These are phyloP conservation scores for Potentilla sterilis DNA, from an alignment of 306 rosid species.

Conservation along the genomic window DNA sequence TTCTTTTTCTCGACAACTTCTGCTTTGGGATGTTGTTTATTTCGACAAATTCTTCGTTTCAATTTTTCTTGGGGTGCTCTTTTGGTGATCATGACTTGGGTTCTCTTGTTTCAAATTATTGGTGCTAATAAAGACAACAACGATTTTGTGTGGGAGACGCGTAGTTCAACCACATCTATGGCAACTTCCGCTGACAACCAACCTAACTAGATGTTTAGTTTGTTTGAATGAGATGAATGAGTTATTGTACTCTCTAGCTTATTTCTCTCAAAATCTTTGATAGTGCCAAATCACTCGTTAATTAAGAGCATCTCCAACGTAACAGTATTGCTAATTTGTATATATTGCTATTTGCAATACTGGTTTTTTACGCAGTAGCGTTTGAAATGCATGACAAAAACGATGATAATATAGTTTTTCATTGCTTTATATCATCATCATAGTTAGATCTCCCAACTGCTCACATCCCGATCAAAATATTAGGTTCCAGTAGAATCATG, in stretches of 20 bases:
- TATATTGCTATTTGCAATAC: not conserved
- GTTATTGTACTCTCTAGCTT: not conserved
- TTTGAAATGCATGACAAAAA: not conserved
- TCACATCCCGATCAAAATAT: not conserved
- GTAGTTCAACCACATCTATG: not conserved
- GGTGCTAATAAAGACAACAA: slow-evolving; percentile 8
- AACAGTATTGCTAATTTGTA: no score
- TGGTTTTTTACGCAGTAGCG: not conserved
- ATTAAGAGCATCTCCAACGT: no score
- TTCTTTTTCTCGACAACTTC: not conserved
- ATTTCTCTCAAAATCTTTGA: not conserved
- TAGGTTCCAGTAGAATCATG: not conserved
- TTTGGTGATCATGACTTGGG: not conserved
- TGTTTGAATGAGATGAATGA: not conserved
- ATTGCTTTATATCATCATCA: not conserved
- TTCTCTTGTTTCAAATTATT: not conserved
- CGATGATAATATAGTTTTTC: not conserved
- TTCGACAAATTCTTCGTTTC: not conserved
- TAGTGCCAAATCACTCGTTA: not conserved
- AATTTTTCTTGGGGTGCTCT: not conserved
- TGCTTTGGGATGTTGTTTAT: not conserved
- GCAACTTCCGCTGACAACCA: not conserved
- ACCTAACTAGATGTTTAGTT: not conserved
- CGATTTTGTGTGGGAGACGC: not conserved
- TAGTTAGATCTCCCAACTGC: not conserved